These are phyloP conservation scores for Debaryomyces singareniensis DNA, from an alignment of 1,139 yeast genomes.

Conservation along the genomic window DNA sequence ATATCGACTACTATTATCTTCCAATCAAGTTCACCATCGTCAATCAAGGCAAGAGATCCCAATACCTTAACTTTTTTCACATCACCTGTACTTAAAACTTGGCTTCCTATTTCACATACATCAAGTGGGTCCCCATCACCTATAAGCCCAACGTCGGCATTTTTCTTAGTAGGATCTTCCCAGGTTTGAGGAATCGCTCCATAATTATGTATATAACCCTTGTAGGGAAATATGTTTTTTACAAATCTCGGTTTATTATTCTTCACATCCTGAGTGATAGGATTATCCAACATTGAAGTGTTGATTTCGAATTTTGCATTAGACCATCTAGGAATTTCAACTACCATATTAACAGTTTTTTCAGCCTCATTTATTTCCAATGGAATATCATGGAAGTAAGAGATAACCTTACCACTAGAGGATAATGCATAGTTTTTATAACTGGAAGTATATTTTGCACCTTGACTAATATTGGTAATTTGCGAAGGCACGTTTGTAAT, in stretches of 20 bases:
- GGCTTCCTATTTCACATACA: constrained; percentile 82
- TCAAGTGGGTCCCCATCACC: constrained; percentile 93
- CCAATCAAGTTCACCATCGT: constrained; percentile 95
- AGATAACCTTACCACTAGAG: constrained; percentile 59
- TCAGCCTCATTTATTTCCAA: constrained; percentile 57
- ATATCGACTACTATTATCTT: constrained; percentile 74
- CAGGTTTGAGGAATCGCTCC: constrained; percentile 99
- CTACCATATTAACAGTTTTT: constrained; percentile 75
- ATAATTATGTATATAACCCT: constrained; percentile 89
- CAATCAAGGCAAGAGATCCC: constrained; percentile 82
- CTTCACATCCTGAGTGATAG: constrained; percentile 81
- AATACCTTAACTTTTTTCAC: constrained; percentile 76
- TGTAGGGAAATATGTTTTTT: constrained; percentile 82
- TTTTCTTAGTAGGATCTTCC: constrained; percentile 74
- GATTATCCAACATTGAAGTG: constrained; percentile 61
- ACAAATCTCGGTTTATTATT: constrained; percentile 81
- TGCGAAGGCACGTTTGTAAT: not conserved
- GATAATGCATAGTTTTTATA: constrained; percentile 39
- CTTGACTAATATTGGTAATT: constrained; percentile 15
- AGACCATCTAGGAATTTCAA: constrained; percentile 89
- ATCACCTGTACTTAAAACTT: constrained; percentile 66
- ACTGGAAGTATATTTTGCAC: constrained; percentile 27
- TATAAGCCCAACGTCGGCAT: constrained; percentile 61
- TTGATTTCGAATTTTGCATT: constrained; percentile 84
- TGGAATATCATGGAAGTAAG: constrained; percentile 77